These are phyloP conservation scores for Sistotremastrum suecicum DNA, from an alignment of 768 basidiomycete species.

Conservation along the genomic window DNA sequence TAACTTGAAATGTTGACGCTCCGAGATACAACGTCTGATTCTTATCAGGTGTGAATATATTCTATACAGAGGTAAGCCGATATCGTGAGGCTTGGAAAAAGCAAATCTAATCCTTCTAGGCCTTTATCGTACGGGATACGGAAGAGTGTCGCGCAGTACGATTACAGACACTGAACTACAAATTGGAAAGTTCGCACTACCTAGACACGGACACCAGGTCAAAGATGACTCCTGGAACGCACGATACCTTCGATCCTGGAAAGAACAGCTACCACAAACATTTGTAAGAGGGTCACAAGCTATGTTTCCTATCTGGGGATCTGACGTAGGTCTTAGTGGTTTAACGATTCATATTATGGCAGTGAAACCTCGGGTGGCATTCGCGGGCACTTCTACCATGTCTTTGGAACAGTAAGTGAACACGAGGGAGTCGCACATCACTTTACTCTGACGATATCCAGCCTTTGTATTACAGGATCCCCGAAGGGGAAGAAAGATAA, in stretches of 20 bases:
- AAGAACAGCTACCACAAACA: conserved; percentile 49
- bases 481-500: conserved; percentile 19
- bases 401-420: conserved; percentile 49
- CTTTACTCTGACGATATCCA: conserved; percentile 4
- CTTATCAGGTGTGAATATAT: conserved; percentile 77
- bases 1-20: conserved; percentile 15
- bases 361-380: conserved; percentile 38
- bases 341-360: conserved; percentile 59
- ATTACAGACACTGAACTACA: conserved; percentile 89
- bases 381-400: conserved; percentile 65
- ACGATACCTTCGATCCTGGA: conserved; percentile 51
- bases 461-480: conserved; percentile 29
- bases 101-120: conserved; percentile 26
- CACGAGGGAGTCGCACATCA: not conserved
- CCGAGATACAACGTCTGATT: not conserved
- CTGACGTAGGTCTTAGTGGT: conserved; percentile 29
- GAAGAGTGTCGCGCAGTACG: conserved; percentile 63
- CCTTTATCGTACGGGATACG: conserved; percentile 68
- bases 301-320: not conserved
- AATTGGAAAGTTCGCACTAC: conserved; percentile 73
- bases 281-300: conserved; percentile 34
- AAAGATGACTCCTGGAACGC: conserved; percentile 46
- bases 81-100: no score
- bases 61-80: conserved; percentile 28
- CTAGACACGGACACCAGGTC: conserved; percentile 37